These are phyloP conservation scores for Royoungia palumana DNA, from an alignment of 768 basidiomycete species.

Conservation along the genomic window DNA sequence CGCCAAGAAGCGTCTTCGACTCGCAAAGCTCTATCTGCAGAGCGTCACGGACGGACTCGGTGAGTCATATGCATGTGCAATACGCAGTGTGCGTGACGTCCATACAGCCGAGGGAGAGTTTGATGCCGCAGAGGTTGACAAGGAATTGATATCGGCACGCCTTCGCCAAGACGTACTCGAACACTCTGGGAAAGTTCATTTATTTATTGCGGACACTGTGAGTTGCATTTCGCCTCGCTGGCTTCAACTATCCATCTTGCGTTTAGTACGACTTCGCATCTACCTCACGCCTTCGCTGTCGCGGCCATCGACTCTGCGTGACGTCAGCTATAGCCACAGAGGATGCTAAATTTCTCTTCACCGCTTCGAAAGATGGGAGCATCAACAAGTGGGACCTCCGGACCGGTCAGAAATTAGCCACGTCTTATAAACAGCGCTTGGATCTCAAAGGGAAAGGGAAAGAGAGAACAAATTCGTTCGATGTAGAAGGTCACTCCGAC, in stretches of 20 bases:
- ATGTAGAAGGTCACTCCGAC: conserved; percentile 76
- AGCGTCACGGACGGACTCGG: conserved; percentile 74
- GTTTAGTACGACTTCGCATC: conserved; percentile 54
- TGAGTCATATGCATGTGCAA: conserved; percentile 31
- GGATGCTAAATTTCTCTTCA: conserved; percentile 74
- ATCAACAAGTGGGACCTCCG: conserved; percentile 83
- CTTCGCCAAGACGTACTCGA: conserved; percentile 91
- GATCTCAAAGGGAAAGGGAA: conserved; percentile 53
- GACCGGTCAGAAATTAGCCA: conserved; percentile 55
- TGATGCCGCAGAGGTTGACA: conserved; percentile 95
- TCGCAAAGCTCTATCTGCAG: conserved; percentile 89
- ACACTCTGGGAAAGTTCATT: conserved; percentile 82
- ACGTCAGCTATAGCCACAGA: conserved; percentile 80
- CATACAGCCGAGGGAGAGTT: conserved; percentile 74
- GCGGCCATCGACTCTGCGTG: conserved; percentile 74
- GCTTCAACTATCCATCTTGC: not conserved
- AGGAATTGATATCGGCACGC: conserved; percentile 84
- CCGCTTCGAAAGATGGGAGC: conserved; percentile 85
- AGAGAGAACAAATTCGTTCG: conserved; percentile 46
- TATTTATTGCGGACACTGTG: conserved; percentile 75
- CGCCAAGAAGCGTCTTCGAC: conserved; percentile 84
- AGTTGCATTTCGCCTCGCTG: conserved; percentile 20
- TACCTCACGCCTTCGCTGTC: conserved; percentile 50
- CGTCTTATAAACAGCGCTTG: conserved; percentile 58
- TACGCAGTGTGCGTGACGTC: not conserved